These are phyloP conservation scores for Colletotrichum gloeosporioides DNA, from an alignment of 2,329 filamentous ascomycete genomes.

Conservation along the genomic window DNA sequence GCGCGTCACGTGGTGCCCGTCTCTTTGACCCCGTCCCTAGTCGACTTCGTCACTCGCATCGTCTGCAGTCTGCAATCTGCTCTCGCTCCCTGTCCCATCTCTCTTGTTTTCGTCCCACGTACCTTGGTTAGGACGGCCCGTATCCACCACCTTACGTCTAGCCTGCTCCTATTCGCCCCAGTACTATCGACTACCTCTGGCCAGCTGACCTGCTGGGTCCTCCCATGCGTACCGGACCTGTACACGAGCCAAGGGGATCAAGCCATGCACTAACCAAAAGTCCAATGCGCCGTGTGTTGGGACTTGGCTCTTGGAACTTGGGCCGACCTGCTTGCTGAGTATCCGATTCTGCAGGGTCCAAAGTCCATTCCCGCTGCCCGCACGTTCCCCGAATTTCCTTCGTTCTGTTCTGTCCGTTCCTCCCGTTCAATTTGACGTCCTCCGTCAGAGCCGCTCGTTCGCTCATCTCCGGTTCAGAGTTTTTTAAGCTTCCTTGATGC, in stretches of 20 bases:
- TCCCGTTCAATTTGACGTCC: not conserved
- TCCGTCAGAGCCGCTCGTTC: not conserved
- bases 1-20: not conserved
- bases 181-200: conserved; percentile 1
- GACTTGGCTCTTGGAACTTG: not conserved
- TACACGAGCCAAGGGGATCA: conserved; percentile 7
- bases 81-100: not conserved
- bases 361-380: conserved; percentile 1
- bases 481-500: not conserved
- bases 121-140: not conserved
- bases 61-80: not conserved
- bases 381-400: not conserved
- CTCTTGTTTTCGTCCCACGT: conserved; percentile 1
- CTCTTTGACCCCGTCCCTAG: not conserved
- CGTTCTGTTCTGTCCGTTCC: not conserved
- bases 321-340: conserved; percentile 11
- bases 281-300: not conserved
- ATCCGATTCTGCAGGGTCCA: conserved; percentile 23
- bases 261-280: not conserved
- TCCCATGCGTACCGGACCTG: conserved; percentile 1
- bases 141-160: not conserved
- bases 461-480: not conserved
- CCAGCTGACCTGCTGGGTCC: conserved; percentile 13
- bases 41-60: not conserved
- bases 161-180: not conserved